Base-by-base conservation (phyloP, 2,329 filamentous ascomycete genomes). In the Teratosphaeria epicoccoides region DNA sequence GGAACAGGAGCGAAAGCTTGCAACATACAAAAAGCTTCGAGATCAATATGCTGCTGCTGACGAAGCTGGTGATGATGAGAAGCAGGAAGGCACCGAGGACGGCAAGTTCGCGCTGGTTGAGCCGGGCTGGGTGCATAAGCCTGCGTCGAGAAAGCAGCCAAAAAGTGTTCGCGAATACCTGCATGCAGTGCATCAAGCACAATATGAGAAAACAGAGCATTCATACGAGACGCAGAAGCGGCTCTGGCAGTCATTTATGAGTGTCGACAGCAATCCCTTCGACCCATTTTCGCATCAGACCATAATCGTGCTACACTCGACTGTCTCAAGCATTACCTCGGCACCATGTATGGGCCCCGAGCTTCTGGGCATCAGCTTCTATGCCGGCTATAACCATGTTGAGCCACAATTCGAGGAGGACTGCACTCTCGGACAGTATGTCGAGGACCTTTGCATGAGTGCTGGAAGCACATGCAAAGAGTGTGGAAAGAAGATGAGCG, bases 271-370 rank as follows among this genome's bases (percentile, higher is more conserved):
- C 26, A 86, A 94, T 63, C 77, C 97, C 1, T 98, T 96, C 61
- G 89, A 98, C 64, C 93, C 94, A 0, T 93, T 89, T 64, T 87
- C 88, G 0, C 94, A 98, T 64, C 93, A 98, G 63, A 95, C 93
- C 63, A 96, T 98, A 54, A 88, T 94, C 10, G 87, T 97, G 1
- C 73, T 98, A 7, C 94, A 94, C 70, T 97, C 91, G 14, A 82
- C 93, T 23, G 91, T 96, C 48, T 97, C 91, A 66, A 96, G 90
- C 0, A 83, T 85, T 55, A 96, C 89, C 1, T 95, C 93, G 50
- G 89, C 95, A 40, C 93, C 93, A 0, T 98, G 93, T 63, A 83
- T 84, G 45, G 94, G 94, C 24, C 93, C 93, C 1, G 88, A 89
- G 53, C 76, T 96, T n/a, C 80, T 97, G 40, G 87, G 87, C 14